Evolutionary conservation across 2,329 filamentous ascomycete genomes (phyloP), one percentile per base, ranked within the genome.

Genomic region (Neofusicoccum kwambonambiense): DNA sequence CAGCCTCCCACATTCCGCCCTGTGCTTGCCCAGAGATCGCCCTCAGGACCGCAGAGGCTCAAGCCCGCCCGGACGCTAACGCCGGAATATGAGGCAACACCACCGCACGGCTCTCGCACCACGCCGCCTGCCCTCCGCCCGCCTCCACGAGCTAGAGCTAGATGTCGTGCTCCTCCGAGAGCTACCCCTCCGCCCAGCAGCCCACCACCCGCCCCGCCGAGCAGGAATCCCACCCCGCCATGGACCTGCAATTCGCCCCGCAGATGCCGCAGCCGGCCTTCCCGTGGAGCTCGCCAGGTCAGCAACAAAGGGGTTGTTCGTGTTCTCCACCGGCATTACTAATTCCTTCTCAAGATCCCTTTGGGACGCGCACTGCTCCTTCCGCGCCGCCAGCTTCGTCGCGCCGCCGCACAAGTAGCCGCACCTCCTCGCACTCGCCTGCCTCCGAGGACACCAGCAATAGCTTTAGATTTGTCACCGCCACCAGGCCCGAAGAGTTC

Each of bases 401-500:
- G 8, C 47, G 22, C 19, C 54, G 47, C 31, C 42, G 42, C 50
- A 27, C 35, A 15, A 60, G 52, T 12, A 64, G 52, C 52, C 52
- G 52, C 45, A 47, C 44, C 45, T 61, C 54, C 37, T 62, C 54
- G 9, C 56, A 41, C 37, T 65, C 64, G 45, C 57, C 64, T 9
- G 45, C 49, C 15, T 31, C 34, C 37, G 52, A 64, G 15, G 58
- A 62, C 34, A 31, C 44, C 44, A 60, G 49, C 65, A 64, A 66
- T 64, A 64, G 49, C 39, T 67, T 77, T 42, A 67, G 67, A 3
- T 78, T 75, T 64, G 74, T 78, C 65, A 76, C 74, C 34, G 73
- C 70, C 60, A 73, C 50, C 35, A 71, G 70, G 13, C 76, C 70
- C 27, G 70, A 67, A 4, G 71, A 74, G 15, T 71, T 78, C 65